A percentile compares a stretch with the other conserved stretches of the same genome.
phyloP scores from a whole-genome alignment of 2,329 filamentous ascomycete species.

The Ophiostoma australiae region DNA sequence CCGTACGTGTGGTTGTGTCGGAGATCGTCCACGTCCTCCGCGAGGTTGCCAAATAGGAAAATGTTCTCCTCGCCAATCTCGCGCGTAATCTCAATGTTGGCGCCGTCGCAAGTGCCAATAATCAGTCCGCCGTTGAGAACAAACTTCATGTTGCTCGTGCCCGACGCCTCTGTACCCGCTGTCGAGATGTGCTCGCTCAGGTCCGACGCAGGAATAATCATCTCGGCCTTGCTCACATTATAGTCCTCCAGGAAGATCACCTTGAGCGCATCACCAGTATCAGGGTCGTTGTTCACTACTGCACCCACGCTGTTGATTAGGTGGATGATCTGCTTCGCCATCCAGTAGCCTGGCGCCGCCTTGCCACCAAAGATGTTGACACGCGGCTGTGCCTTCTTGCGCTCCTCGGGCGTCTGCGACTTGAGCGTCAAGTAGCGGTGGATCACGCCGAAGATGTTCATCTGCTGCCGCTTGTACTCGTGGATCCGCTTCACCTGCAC shows the following conservation, averaged over 20 bases:
- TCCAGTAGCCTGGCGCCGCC: slow-evolving; percentile 98
- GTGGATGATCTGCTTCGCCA: slow-evolving; percentile 98
- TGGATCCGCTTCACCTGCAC: slow-evolving; percentile 99
- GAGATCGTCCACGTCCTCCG: slow-evolving; percentile 94
- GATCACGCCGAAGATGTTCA: slow-evolving; percentile 98
- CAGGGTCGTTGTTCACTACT: slow-evolving; percentile 86
- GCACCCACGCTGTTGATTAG: slow-evolving; percentile 86
- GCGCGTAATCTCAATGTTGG: slow-evolving; percentile 96
- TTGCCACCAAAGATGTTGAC: slow-evolving; percentile 98
- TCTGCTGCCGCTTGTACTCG: slow-evolving; percentile 97
- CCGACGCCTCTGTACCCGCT: slow-evolving; percentile 82
- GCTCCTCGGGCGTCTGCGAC: slow-evolving; percentile 72
- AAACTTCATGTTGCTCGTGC: slow-evolving; percentile 99
- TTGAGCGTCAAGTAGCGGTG: slow-evolving; percentile 90
- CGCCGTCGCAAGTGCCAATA: slow-evolving; percentile 95
- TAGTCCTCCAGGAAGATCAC: slow-evolving; percentile 97
- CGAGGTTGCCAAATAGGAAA: slow-evolving; percentile 94
- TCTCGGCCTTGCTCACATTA: slow-evolving; percentile 98
- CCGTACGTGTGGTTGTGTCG: slow-evolving; percentile 86
- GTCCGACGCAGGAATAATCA: slow-evolving; percentile 90
- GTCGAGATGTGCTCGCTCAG: slow-evolving; percentile 98
- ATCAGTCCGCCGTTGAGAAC: slow-evolving; percentile 95
- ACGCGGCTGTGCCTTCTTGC: slow-evolving; percentile 78
- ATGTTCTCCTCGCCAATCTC: slow-evolving; percentile 97
- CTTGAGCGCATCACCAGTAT: slow-evolving; percentile 91